phyloP scores from a whole-genome alignment of 164 flowering plant genomes.

The Warburgia ugandensis region DNA sequence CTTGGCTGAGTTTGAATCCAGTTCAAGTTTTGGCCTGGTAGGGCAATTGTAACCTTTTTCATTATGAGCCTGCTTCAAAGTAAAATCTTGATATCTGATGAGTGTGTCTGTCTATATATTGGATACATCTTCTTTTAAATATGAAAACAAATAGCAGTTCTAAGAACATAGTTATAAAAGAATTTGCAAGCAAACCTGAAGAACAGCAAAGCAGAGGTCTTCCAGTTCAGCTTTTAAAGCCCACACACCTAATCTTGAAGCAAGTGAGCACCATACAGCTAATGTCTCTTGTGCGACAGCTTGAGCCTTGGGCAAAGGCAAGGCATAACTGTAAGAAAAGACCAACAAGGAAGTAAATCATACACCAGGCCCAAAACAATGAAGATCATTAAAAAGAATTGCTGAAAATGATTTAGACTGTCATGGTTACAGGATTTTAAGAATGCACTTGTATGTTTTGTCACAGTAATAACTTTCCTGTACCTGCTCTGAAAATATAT shows the following conservation, averaged over 20 bases:
- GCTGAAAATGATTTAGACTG: no score
- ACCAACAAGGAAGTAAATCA: background rate
- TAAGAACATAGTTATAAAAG: background rate
- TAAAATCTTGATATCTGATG: no score
- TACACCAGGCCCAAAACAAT: background rate
- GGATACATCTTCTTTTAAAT: background rate
- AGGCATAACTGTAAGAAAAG: constrained; percentile 53
- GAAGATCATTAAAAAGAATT: background rate
- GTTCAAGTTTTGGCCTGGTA: no score
- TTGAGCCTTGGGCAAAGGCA: constrained; percentile 71
- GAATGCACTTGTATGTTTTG: no score
- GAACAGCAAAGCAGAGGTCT: constrained; percentile 94
- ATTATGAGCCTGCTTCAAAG: no score
- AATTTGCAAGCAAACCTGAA: constrained; percentile 48
- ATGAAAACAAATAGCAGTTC: background rate
- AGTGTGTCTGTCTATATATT: no score
- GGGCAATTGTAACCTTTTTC: no score
- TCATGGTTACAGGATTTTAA: no score
- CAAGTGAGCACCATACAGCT: constrained; percentile 93
- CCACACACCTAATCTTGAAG: constrained; percentile 94
- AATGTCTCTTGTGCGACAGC: constrained; percentile 94
- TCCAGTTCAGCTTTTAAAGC: constrained; percentile 93
- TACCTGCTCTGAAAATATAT: no score
- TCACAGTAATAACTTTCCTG: no score
- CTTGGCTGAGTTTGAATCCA: no score